Conservation (phyloP, 495 filamentous ascomycete genomes). For the Talaromyces nanjingensis region DNA sequence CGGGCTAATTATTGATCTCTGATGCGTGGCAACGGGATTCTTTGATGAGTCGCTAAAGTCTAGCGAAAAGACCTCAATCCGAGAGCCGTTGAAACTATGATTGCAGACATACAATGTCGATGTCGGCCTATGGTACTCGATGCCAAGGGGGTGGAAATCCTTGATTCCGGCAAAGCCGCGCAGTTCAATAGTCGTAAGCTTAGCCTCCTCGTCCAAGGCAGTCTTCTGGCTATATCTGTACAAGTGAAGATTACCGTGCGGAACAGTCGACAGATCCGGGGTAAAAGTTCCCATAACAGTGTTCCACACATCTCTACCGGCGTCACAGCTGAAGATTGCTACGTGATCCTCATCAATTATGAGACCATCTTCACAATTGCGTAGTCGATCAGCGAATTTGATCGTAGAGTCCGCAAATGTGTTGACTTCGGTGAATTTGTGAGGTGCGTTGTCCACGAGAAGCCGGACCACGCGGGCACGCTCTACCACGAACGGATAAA, state of each 20-base stretch:
- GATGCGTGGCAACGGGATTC: constrained; percentile 21
- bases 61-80: constrained; percentile 45
- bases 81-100: constrained; percentile 25
- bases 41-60: constrained; percentile 13
- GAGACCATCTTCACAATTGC: not conserved
- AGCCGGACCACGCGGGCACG: not conserved
- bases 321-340: not conserved
- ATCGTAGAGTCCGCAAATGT: not conserved
- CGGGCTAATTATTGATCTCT: constrained; percentile 18
- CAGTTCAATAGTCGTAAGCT: constrained; percentile 23
- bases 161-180: constrained; percentile 18
- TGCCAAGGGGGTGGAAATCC: constrained; percentile 40
- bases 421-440: not conserved
- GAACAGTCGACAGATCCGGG: constrained; percentile 9
- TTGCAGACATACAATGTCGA: constrained; percentile 26
- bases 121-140: constrained; percentile 30
- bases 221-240: constrained; percentile 25
- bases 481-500: not conserved
- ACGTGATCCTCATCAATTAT: not conserved
- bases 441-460: not conserved
- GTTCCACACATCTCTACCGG: constrained; percentile 24
- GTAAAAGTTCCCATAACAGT: constrained; percentile 39
- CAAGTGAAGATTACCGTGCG: constrained; percentile 27
- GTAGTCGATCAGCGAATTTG: not conserved
- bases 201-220: constrained; percentile 13